Base-by-base conservation (phyloP, 441 rosid species). In the Aquilaria agallochum region DNA sequence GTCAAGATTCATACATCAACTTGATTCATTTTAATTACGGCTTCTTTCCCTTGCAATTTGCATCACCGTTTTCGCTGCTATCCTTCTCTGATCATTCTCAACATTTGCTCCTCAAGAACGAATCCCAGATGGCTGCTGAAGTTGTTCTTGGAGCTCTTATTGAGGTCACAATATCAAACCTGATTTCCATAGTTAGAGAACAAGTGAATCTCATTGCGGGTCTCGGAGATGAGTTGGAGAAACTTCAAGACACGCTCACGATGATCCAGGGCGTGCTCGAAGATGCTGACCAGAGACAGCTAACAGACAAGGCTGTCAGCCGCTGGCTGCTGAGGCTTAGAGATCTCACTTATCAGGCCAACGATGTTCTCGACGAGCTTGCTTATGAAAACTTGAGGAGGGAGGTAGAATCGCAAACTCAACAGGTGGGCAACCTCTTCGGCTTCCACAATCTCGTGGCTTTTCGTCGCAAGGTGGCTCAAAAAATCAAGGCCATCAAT, bases 301-400 rank as follows among this genome's bases (percentile, higher is more conserved):
- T 0, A 31, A 2, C 7, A 8, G 56, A 61, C 2, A 20, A 5
- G 45, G 56, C 48, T 50, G 48, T 61, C 10, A 3, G 2, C 5
- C 11, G 2, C 3, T 61, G 65, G 65, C 56, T 52, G 40, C 11
- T 10, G 3, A 27, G 5, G 63, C 55, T 60, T 5, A 49, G 3
- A n/a, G 46, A 49, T 9, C 8, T 60, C 2, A 46, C 63, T 33
- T 15, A 49, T 10, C 33, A 60, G 6, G 55, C 55, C 7, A 46
- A 60, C 9, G 64, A 60, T 14, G 34, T 60, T 12, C 48, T 60
- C 0, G 67, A 63, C 5, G 67, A 63, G 2, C 4, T 63, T 53
- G 66, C 8, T n/a, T 63, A 63, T 53, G 59, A 63, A 42, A 11
- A 5, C n/a, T 27, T 53, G 9, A 20, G 51, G 30, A 45, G 20